These are phyloP conservation scores for Sarcodon sp. DNA, from an alignment of 768 basidiomycete species.

Conservation along the genomic window DNA sequence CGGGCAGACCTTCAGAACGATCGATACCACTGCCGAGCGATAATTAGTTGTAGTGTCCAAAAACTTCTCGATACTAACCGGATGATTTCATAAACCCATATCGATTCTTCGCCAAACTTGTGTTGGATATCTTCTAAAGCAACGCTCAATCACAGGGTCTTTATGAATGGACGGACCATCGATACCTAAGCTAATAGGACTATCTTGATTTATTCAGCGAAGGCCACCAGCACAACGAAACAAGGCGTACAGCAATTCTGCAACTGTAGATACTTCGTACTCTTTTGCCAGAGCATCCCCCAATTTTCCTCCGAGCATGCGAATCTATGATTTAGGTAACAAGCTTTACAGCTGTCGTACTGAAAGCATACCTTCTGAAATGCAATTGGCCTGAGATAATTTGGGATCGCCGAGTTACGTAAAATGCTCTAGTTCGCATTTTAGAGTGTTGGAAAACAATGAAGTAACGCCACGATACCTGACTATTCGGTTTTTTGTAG, in stretches of 20 bases:
- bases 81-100: slow-evolving; percentile 90
- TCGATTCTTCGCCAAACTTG: slow-evolving; percentile 68
- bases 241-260: slow-evolving; percentile 68
- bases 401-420: slow-evolving; percentile 70
- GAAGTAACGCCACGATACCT: slow-evolving; percentile 31
- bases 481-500: slow-evolving; percentile 82
- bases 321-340: slow-evolving; percentile 41
- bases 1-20: slow-evolving; percentile 59
- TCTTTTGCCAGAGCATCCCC: slow-evolving; percentile 79
- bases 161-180: background rate
- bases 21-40: slow-evolving; percentile 59
- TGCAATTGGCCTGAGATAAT: slow-evolving; percentile 71
- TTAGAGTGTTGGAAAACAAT: background rate
- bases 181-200: slow-evolving; percentile 41
- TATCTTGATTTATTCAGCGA: slow-evolving; percentile 1
- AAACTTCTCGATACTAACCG: slow-evolving; percentile 34
- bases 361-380: slow-evolving; percentile 33
- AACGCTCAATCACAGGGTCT: background rate
- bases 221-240: background rate
- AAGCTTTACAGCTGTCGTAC: background rate
- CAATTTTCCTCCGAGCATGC: slow-evolving; percentile 90
- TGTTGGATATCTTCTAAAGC: slow-evolving; percentile 25
- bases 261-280: slow-evolving; percentile 83
- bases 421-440: slow-evolving; percentile 53
- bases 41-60: background rate